Base-by-base conservation (phyloP, 768 basidiomycete species). In the Phylloporus rhodoxanthus region DNA sequence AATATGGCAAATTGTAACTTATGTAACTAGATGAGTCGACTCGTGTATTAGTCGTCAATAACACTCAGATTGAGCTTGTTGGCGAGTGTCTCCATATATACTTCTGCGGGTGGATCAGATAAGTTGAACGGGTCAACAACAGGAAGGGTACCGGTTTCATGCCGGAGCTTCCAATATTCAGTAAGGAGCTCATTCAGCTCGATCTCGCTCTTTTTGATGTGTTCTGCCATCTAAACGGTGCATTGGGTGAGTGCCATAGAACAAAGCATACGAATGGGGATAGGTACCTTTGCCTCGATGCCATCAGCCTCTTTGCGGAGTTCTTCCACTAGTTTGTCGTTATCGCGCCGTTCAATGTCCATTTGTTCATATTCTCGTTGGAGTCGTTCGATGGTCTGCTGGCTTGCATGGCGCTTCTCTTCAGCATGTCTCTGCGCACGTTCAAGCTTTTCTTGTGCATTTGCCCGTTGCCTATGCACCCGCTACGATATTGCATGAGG, bases 51-150 rank as follows among this genome's bases (percentile, higher is more conserved):
- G 17, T 61, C 64, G 2, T 65, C 60, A 28, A 57, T 50, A 33
- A 74, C 74, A 45, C 63, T 71, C 76, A 87, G 75, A 45, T 85
- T 87, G 38, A 91, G 72, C 57, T 87, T 87, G 66, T 87, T 87
- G 4, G 87, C 85, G 23, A 91, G 70, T 0, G 84, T 89, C 65
- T 89, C 88, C 88, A 91, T 90, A 59, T 88, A 91, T 2, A 89
- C 77, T 64, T 89, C 89, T 90, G 55, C 19, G 26, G 40, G 48
- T 37, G 47, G 48, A 30, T 57, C 41, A 55, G 43, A 41, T 8
- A 29, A 45, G 28, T 26, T 20, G 29, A 19, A 9, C 2, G 14
- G 33, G 32, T 20, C 8, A 41, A 47, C 25, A 47, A 39, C 37
- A 21, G 19, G 11, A 23, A 40, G 19, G 62, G 30, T 60, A 87